Conservation (phyloP, 2,329 filamentous ascomycete genomes). For the Fusarium dlaminii region DNA sequence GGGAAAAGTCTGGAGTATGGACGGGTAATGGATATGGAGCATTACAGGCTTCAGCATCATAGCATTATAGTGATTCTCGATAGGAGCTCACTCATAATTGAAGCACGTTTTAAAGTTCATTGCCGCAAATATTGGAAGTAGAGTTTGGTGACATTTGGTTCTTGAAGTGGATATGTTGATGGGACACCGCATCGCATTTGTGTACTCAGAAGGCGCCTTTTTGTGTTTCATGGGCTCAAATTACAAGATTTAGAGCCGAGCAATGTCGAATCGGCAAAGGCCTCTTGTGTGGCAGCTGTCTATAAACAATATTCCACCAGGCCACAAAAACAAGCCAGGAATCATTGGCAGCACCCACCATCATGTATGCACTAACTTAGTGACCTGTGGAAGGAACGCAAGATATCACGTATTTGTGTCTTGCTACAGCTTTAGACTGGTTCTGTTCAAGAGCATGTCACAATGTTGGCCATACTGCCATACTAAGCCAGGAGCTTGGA, state of each 20-base stretch:
- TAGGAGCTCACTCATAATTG: constrained; percentile 4
- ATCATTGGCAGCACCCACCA: background rate
- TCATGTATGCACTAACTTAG: background rate
- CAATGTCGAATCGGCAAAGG: background rate
- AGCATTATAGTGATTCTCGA: constrained; percentile 3
- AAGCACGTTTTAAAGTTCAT: background rate
- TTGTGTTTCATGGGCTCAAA: background rate
- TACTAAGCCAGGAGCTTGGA: background rate
- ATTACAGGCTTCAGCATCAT: background rate
- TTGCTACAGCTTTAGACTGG: background rate
- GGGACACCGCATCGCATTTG: background rate
- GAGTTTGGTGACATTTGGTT: background rate
- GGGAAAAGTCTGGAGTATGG: constrained; percentile 1
- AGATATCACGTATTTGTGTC: background rate
- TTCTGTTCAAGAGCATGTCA: background rate
- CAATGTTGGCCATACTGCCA: background rate
- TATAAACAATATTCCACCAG: background rate
- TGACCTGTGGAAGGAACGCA: background rate
- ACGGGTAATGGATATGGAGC: background rate
- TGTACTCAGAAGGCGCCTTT: background rate
- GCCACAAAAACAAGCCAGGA: background rate
- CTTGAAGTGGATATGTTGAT: background rate
- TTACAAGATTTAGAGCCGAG: background rate
- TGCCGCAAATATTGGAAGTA: background rate
- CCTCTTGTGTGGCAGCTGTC: background rate